These are phyloP conservation scores for Colletotrichum siamense DNA, from an alignment of 2,329 filamentous ascomycete species.

Conservation along the genomic window DNA sequence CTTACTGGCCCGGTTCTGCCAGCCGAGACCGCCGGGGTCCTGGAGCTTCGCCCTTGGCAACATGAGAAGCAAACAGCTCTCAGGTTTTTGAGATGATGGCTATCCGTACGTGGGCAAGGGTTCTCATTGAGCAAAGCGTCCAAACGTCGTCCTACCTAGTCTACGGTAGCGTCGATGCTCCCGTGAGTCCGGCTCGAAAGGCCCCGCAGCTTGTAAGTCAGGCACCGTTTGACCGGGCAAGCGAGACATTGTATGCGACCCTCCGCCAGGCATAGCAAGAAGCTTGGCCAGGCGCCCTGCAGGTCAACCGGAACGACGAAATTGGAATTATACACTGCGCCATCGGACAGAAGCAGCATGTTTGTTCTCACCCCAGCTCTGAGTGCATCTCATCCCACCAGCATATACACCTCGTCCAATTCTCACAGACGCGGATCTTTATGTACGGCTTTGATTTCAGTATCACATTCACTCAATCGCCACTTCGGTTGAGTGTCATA, in stretches of 20 bases:
- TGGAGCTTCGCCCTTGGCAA: neutral
- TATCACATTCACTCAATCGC: neutral
- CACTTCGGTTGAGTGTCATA: too few relatives aligned
- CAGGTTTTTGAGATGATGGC: neutral
- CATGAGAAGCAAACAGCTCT: neutral
- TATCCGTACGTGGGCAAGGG: neutral
- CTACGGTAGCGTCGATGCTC: neutral
- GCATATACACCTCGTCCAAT: fast-evolving
- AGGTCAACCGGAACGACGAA: neutral
- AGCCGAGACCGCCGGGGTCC: neutral
- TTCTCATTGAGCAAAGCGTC: neutral
- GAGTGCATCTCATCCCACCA: neutral
- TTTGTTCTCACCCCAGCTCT: neutral
- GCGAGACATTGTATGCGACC: neutral
- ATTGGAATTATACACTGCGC: neutral
- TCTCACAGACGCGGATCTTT: neutral
- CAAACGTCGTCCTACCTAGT: neutral
- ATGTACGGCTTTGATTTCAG: neutral
- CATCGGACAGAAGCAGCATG: neutral
- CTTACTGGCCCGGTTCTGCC: neutral
- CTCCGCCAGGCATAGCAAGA: neutral
- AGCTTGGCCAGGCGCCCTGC: fast-evolving
- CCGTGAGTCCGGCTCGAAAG: neutral
- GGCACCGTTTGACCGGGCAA: neutral
- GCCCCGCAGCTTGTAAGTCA: neutral